A percentile compares a stretch with the other conserved stretches of the same genome.
Evolutionary conservation across 2,329 filamentous ascomycete species (phyloP).

Genomic region (Venturia oleaginea): DNA sequence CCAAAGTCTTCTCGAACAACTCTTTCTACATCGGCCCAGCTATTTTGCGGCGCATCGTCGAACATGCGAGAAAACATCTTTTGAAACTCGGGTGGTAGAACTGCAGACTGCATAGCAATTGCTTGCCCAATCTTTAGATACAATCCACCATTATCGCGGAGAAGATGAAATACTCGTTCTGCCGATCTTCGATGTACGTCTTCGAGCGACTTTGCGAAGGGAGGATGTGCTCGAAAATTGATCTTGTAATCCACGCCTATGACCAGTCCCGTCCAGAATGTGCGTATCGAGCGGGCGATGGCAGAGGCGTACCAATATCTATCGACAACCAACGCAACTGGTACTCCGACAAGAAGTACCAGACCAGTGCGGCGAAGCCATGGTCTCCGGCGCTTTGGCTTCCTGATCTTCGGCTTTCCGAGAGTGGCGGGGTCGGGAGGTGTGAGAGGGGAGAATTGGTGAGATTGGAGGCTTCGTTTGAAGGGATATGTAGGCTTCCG

Average conservation of each 20-base stretch:
- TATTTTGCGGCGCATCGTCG: slow-evolving; percentile 90
- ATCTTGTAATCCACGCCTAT: slow-evolving; percentile 92
- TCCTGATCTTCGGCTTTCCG: slow-evolving; percentile 60
- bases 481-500: neutral
- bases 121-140: slow-evolving; percentile 98
- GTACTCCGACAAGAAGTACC: slow-evolving; percentile 48
- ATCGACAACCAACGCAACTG: slow-evolving; percentile 58
- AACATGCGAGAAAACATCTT: slow-evolving; percentile 96
- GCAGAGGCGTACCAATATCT: slow-evolving; percentile 68
- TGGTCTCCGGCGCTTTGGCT: slow-evolving; percentile 53
- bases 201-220: slow-evolving; percentile 61
- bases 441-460: slow-evolving; percentile 33
- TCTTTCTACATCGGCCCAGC: slow-evolving; percentile 74
- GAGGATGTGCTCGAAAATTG: slow-evolving; percentile 78
- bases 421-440: slow-evolving; percentile 74
- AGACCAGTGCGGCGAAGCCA: slow-evolving; percentile 68
- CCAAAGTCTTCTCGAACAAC: slow-evolving; percentile 85
- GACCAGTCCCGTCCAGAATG: slow-evolving; percentile 68
- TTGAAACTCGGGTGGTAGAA: slow-evolving; percentile 89
- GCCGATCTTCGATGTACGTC: slow-evolving; percentile 80
- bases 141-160: slow-evolving; percentile 79
- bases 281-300: slow-evolving; percentile 67
- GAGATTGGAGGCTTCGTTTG: slow-evolving; percentile 7
- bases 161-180: slow-evolving; percentile 68
- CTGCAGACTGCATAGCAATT: slow-evolving; percentile 94